phyloP scores from a whole-genome alignment of 768 basidiomycete species.

The Lyophyllum shimeji region DNA sequence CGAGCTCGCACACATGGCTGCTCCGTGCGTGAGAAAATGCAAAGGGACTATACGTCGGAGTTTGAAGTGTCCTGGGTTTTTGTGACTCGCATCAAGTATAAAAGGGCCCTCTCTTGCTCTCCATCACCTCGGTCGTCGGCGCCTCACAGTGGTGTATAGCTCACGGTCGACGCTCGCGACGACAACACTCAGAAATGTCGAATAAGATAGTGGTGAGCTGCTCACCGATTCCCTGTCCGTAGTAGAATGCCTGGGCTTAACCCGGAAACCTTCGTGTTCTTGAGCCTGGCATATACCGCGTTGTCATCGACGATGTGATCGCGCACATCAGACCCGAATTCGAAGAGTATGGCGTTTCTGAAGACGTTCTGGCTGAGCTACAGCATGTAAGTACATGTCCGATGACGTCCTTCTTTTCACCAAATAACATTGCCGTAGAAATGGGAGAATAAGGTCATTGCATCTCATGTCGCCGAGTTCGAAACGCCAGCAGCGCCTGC shows the following conservation, averaged over 20 bases:
- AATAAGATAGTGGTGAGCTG: conserved; percentile 99
- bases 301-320: conserved; percentile 97
- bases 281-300: conserved; percentile 90
- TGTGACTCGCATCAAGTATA: conserved; percentile 47
- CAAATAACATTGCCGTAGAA: conserved; percentile 51
- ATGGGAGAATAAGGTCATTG: conserved; percentile 95
- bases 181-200: conserved; percentile 59
- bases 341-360: conserved; percentile 92
- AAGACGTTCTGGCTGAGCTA: conserved; percentile 86
- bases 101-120: conserved; percentile 43
- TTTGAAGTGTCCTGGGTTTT: conserved; percentile 43
- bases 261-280: conserved; percentile 42
- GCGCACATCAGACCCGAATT: conserved; percentile 86
- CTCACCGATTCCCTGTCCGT: conserved; percentile 58
- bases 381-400: conserved; percentile 69
- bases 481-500: conserved; percentile 47
- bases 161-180: conserved; percentile 29
- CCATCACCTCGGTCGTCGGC: conserved; percentile 40
- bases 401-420: conserved; percentile 10
- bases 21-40: conserved; percentile 44
- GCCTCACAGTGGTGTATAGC: conserved; percentile 35
- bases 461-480: conserved; percentile 95
- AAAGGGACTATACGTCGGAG: conserved; percentile 36
- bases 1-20: conserved; percentile 12
- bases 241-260: conserved; percentile 59